phyloP scores from a whole-genome alignment of 495 filamentous ascomycete species.

The Penicillium ucsense region DNA sequence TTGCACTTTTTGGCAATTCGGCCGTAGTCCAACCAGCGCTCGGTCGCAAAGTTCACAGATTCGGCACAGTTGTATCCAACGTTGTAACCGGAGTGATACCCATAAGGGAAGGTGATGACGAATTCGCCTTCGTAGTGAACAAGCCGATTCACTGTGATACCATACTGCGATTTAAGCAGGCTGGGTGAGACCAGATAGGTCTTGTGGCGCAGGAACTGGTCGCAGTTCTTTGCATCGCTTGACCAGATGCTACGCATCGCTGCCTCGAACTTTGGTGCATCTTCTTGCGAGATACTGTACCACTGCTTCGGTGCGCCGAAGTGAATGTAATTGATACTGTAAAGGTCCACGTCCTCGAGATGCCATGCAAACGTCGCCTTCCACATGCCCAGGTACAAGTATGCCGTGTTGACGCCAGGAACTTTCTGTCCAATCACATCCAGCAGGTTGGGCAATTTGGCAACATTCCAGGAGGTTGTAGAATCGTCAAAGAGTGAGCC shows the following conservation, averaged over 20 bases:
- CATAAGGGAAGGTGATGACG: constrained; percentile 96
- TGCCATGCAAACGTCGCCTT: constrained; percentile 99
- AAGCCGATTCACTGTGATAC: constrained; percentile 88
- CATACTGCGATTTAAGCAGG: constrained; percentile 73
- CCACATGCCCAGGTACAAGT: constrained; percentile 98
- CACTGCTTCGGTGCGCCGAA: constrained; percentile 98
- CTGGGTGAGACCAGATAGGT: constrained; percentile 94
- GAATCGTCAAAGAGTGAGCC: constrained; percentile 90
- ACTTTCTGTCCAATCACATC: constrained; percentile 93
- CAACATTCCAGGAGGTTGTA: constrained; percentile 84
- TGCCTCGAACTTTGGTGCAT: constrained; percentile 86
- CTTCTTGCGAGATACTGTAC: constrained; percentile 97
- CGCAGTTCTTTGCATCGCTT: constrained; percentile 90
- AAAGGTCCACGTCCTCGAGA: constrained; percentile 94
- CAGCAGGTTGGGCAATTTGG: constrained; percentile 83
- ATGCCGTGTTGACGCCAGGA: constrained; percentile 97
- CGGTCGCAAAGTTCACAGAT: constrained; percentile 95
- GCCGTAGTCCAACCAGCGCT: constrained; percentile 90
- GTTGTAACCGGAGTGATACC: constrained; percentile 98
- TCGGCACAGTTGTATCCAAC: constrained; percentile 98
- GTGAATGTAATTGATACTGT: constrained; percentile 99
- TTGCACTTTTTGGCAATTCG: constrained; percentile 95
- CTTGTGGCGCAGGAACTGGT: constrained; percentile 95
- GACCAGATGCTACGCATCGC: constrained; percentile 96
- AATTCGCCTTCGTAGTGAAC: constrained; percentile 98